Percentiles rank a stretch among this genome's conserved stretches.
These are phyloP conservation scores for Podaxis sp. DNA, from an alignment of 768 basidiomycete species.

Conservation along the genomic window DNA sequence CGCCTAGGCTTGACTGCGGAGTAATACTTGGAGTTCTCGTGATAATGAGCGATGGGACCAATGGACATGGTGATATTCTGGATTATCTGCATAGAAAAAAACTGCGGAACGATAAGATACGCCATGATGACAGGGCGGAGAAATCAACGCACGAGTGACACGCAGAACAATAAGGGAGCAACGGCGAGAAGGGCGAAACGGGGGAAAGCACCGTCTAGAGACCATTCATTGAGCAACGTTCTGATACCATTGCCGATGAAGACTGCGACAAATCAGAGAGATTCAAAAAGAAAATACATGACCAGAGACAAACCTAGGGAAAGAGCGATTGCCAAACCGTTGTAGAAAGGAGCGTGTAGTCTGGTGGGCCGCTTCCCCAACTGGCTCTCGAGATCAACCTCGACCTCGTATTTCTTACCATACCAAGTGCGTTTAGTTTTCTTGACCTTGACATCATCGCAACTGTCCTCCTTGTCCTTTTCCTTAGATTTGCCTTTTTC, in stretches of 20 bases:
- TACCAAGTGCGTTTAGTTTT: slow-evolving; percentile 57
- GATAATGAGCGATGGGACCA: slow-evolving; percentile 79
- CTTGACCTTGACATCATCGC: slow-evolving; percentile 20
- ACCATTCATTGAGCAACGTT: slow-evolving; percentile 63
- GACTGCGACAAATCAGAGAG: slow-evolving; percentile 43
- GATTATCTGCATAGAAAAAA: slow-evolving; percentile 74
- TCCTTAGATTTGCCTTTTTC: slow-evolving; percentile 7
- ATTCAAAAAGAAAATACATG: slow-evolving; percentile 26
- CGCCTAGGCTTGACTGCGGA: slow-evolving; percentile 62
- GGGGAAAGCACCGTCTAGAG: slow-evolving; percentile 56
- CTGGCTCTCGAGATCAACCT: slow-evolving; percentile 23
- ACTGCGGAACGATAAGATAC: slow-evolving; percentile 41
- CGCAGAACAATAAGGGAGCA: slow-evolving; percentile 69
- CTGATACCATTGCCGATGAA: slow-evolving; percentile 68
- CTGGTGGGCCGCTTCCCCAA: slow-evolving; percentile 25
- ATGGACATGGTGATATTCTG: slow-evolving; percentile 68
- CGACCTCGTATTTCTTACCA: slow-evolving; percentile 39
- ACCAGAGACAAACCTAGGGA: slow-evolving; percentile 50
- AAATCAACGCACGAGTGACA: slow-evolving; percentile 53
- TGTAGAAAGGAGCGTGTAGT: slow-evolving; percentile 69
- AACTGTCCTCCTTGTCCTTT: slow-evolving; percentile 5
- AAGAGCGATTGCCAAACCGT: slow-evolving; percentile 57
- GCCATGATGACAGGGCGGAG: slow-evolving; percentile 23
- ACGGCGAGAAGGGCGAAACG: slow-evolving; percentile 67
- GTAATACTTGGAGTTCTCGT: slow-evolving; percentile 80